Base-by-base conservation (phyloP, 768 basidiomycete species). In the Austroboletus festivus region DNA sequence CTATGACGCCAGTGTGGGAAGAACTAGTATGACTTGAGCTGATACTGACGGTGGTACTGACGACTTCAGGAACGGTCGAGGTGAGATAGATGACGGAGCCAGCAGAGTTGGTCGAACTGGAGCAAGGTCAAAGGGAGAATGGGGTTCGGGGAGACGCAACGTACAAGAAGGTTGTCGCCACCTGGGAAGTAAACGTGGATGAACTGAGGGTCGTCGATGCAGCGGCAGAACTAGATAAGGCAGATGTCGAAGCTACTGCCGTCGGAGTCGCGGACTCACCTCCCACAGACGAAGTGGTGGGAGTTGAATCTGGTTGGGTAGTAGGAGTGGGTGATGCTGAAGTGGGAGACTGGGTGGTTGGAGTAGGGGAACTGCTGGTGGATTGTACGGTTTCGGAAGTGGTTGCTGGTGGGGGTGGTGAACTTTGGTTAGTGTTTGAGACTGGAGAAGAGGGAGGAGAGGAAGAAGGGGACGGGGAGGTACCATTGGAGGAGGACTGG, bases 1-100 rank as follows among this genome's bases (percentile, higher is more conserved):
- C 72, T 48, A 81, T 79, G 4, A 77, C 66, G 23, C 70, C 75
- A 1, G 68, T 70, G 37, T 57, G 47, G 3, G 63, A 56, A 26
- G 16, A 56, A 22, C 18, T 54, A 1, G 20, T 23, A 30, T 26
- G 34, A 12, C 11, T 1, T 2, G 42, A 2, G 24, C 19, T 30
- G 4, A 55, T 13, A 13, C 4, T 20, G 48, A 55, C 7, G 23
- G 62, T 2, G 26, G 57, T 54, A 5, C 64, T 47, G 30, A 57
- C 6, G 42, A 49, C 34, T 16, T 45, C 46, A 16, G 63, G 48
- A 6, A 51, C 12, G 11, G 51, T 47, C 21, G 53, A 56, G 4
- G 67, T 68, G 6, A 64, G 1, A 30, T 18, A 15, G 40, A 56
- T 38, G 3, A 52, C 33, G 12, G 66, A 63, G 15, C 65, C 65